Base-by-base conservation (phyloP, 495 filamentous ascomycete species). In the Trichoderma reesei region DNA sequence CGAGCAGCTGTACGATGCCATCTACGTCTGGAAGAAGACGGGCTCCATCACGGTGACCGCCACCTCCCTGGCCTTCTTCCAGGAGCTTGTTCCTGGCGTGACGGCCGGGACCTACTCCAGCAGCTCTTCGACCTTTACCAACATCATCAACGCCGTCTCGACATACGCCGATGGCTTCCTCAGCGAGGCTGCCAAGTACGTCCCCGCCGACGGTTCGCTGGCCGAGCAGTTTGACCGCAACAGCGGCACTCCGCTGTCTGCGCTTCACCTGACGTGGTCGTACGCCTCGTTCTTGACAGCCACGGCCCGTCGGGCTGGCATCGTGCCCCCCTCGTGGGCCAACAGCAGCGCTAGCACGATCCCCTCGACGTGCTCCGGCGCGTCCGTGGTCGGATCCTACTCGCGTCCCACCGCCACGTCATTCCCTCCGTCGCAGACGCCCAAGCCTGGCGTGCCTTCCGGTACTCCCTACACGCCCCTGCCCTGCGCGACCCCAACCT, bases 131-230 rank as follows among this genome's bases (percentile, higher is more conserved):
- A 79, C 76, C 3, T 88, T 80, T 73, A 74, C 74, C 5, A 63
- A 74, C 11, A 76, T 89, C 54, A 73, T 82, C 41, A 74, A 75
- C 31, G 83, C 83, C 14, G 79, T 87, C 13, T 79, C 73, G 64
- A 73, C 73, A n/a, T 88, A 88, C 65, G 86, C 86, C 6, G 87
- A 90, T 68, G 85, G 83, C 59, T 90, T 83, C 68, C 68, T 88
- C 44, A 72, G 77, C 41, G 71, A 87, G 63, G 81, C 82, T 38
- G 72, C 74, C 44, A 67, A 79, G 67, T 84, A 78, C 74, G 80
- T 70, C 37, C 73, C 60, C 37, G 54, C 75, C 26, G 79, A 81
- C 65, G 87, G 87, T 20, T 78, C 80, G 7, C 64, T 89, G 13
- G 72, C 82, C 11, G 87, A 90, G 71, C 86, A 90, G 67, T 88